Conservation (phyloP, 345 rosid genomes). For the Salix arbutifolia region DNA sequence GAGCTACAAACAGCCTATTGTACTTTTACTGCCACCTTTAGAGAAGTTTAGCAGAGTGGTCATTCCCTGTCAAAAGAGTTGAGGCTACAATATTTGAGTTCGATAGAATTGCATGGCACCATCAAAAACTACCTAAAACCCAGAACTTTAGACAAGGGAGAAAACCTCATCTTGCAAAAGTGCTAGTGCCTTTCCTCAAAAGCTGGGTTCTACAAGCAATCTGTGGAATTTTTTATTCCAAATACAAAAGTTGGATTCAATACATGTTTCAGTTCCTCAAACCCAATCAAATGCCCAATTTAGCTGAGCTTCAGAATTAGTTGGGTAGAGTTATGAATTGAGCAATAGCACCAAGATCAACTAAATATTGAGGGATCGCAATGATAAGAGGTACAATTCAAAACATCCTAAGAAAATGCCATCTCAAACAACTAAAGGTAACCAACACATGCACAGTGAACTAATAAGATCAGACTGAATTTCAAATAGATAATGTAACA, state of each 20-base stretch:
- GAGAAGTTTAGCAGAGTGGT: not conserved
- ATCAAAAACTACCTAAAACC: not conserved
- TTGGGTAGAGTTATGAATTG: not conserved
- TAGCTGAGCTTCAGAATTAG: not conserved
- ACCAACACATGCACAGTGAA: conserved; percentile 19
- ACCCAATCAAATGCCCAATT: not conserved
- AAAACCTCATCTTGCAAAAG: not conserved
- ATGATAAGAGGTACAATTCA: not conserved
- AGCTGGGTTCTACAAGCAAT: not conserved
- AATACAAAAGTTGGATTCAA: not conserved
- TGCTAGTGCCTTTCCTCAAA: not conserved
- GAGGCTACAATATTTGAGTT: not conserved
- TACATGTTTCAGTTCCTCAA: not conserved
- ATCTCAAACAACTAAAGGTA: conserved; percentile 7
- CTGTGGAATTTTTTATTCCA: not conserved
- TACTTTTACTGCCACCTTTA: not conserved
- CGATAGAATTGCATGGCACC: not conserved
- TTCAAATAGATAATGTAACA: conserved; percentile 14
- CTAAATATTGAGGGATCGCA: not conserved
- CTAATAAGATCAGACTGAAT: conserved; percentile 16
- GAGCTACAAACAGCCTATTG: not conserved
- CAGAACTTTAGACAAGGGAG: not conserved
- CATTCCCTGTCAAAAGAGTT: not conserved
- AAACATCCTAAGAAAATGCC: conserved; percentile 7
- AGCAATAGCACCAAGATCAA: not conserved